phyloP scores from a whole-genome alignment of 139 green algal species.

The Mesostigma viride region DNA sequence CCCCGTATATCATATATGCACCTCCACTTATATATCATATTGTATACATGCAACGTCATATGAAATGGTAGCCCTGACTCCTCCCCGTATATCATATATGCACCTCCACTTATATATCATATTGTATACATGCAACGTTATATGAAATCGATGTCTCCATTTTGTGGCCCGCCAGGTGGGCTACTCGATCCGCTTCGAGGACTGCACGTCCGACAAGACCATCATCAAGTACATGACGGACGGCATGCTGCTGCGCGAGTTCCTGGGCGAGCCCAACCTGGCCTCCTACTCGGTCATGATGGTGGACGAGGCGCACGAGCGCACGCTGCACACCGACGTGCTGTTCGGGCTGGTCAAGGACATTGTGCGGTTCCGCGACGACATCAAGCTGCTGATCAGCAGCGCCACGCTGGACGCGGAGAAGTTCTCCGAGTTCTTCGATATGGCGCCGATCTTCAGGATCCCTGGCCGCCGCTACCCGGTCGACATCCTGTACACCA shows the following conservation, averaged over 20 bases:
- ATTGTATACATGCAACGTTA: too few species aligned
- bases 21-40: too few species aligned
- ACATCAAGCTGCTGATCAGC: conserved; percentile 95
- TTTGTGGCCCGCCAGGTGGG: conserved; percentile 54
- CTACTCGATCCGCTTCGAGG: conserved; percentile 98
- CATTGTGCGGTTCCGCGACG: conserved; percentile 64
- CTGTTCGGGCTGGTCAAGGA: conserved; percentile 92
- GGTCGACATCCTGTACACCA: conserved; percentile 96
- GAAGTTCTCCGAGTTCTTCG: conserved; percentile 74
- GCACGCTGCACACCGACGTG: conserved; percentile 91
- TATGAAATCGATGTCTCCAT: too few species aligned
- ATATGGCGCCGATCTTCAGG: conserved; percentile 88
- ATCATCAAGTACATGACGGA: conserved; percentile 98
- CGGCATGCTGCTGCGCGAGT: conserved; percentile 96
- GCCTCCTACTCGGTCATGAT: conserved; percentile 88
- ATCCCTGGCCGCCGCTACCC: conserved; percentile 81
- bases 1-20: too few species aligned
- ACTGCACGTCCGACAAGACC: conserved; percentile 94
- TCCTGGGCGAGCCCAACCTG: conserved; percentile 89
- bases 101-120: too few species aligned
- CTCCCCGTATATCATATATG: too few species aligned
- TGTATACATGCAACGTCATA: too few species aligned
- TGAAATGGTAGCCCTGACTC: too few species aligned
- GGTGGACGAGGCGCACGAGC: conserved; percentile 93
- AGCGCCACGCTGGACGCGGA: conserved; percentile 44